Conservation (phyloP, 1,284 basidiomycete species). For the Ceratobasidium sp. region DNA sequence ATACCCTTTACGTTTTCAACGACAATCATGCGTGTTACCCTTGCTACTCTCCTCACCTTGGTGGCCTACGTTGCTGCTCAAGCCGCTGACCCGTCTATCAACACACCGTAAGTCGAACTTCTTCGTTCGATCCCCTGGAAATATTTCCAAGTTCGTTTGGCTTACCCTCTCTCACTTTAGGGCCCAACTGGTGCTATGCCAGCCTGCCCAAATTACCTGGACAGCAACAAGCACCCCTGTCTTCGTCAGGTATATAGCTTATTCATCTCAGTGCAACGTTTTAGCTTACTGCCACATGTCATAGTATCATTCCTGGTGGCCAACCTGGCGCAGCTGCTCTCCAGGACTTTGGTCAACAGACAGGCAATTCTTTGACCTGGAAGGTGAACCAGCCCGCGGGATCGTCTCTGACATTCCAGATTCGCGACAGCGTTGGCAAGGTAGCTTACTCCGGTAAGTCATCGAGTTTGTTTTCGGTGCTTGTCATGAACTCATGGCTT, state of each 20-base stretch:
- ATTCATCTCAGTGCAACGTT: background rate
- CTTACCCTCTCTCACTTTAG: background rate
- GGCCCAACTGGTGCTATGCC: conserved; percentile 29
- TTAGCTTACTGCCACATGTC: background rate
- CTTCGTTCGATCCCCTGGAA: conserved; percentile 6
- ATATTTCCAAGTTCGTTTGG: conserved; percentile 4
- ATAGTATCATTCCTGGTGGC: conserved; percentile 41
- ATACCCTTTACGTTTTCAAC: conserved; percentile 9
- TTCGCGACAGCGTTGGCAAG: conserved; percentile 36
- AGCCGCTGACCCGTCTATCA: conserved; percentile 39
- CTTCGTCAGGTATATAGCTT: conserved; percentile 21
- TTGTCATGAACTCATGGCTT: background rate
- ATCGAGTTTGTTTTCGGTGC: background rate
- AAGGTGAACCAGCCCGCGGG: background rate
- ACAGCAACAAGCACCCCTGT: conserved; percentile 6
- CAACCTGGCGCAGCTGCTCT: conserved; percentile 26
- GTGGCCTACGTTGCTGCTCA: conserved; percentile 40
- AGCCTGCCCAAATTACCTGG: conserved; percentile 28
- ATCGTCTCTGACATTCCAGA: conserved; percentile 12
- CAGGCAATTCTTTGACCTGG: conserved; percentile 18
- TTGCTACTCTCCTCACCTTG: conserved; percentile 33
- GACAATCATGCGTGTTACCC: conserved; percentile 19
- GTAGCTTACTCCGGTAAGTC: conserved; percentile 39
- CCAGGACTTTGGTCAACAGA: conserved; percentile 26
- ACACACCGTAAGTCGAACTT: conserved; percentile 40